Evolutionary conservation across 2,329 filamentous ascomycete species (phyloP).

Genomic region (Sporothrix brunneoviolacea): DNA sequence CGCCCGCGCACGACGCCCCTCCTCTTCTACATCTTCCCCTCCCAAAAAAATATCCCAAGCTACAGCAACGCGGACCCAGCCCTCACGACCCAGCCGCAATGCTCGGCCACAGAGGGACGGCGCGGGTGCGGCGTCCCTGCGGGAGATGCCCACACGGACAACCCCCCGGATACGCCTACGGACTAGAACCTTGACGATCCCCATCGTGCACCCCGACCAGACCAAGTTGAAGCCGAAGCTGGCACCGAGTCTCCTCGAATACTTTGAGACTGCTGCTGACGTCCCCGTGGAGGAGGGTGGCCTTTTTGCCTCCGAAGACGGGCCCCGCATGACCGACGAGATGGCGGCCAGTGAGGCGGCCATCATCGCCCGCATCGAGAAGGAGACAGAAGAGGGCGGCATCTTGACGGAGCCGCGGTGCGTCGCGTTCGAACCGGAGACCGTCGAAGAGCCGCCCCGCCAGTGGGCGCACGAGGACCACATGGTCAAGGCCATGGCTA

Average conservation of each 20-base stretch:
- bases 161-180: conserved; percentile 44
- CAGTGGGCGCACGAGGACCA: conserved; percentile 89
- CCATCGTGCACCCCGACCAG: conserved; percentile 54
- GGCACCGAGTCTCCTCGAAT: conserved; percentile 51
- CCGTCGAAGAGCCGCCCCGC: conserved; percentile 62
- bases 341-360: conserved; percentile 61
- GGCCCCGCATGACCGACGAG: conserved; percentile 51
- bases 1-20: conserved; percentile 16
- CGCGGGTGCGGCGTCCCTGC: conserved; percentile 4
- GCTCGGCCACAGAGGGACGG: conserved; percentile 15
- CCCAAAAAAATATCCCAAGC: neutral
- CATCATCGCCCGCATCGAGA: conserved; percentile 61
- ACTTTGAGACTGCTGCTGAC: conserved; percentile 42
- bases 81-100: conserved; percentile 21
- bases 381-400: conserved; percentile 68
- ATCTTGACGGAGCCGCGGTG: conserved; percentile 64
- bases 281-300: conserved; percentile 55
- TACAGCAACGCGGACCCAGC: conserved; percentile 33
- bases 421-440: conserved; percentile 66
- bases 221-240: conserved; percentile 47
- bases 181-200: conserved; percentile 41
- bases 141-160: conserved; percentile 24
- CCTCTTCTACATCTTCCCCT: conserved; percentile 32
- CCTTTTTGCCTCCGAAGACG: conserved; percentile 48
- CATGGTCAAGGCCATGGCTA: conserved; percentile 67